Evolutionary conservation across 139 green algal genomes (phyloP), one percentile per base, ranked within the genome.

Genomic region (Pseudopediastrum boryanum): DNA sequence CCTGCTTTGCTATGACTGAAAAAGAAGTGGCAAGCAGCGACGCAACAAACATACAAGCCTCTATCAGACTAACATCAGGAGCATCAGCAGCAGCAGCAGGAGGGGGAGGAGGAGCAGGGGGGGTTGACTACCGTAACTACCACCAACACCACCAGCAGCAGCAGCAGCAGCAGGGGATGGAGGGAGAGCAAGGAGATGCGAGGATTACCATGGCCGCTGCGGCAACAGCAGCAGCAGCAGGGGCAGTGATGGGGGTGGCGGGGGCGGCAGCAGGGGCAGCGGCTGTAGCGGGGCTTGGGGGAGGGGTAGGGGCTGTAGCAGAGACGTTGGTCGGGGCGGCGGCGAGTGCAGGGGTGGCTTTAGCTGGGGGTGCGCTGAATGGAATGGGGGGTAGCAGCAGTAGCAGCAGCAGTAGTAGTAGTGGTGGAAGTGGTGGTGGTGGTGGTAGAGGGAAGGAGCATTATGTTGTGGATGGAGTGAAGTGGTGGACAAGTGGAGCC

Each of bases 1-100:
- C 85, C 19, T 98, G 94, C 81, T 99, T 99, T 83, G 96, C 93
- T 8, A 99, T 99, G 97, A 99, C 96, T 0, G 97, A 99, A 82
- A 97, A 96, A 41, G 87, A 81, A 0, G 96, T 99, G n/a, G 97
- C 97, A 0, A 97, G 90, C 3, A 94, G 85, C 29, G 97, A 99
- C 65, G 97, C 97, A 19, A 99, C 96, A 35, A 99, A 99, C 89
- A 98, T 99, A 70, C 84, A 91, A 71, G 85, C 85, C 21, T 36
- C 56, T 16, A 82, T 83, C 63, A 69, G 41, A 7, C 62, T 0
- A 31, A n/a, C 68, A 29, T 33, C 36, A 54, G 36, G 19, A 38
- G 33, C 70, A 77, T 48, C 50, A 77, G 52, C 50, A 77, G 66
- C 66, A 61, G 43, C 43, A 52, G 66, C n/a, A n/a, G n/a, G n/a